phyloP scores from a whole-genome alignment of 148 eudicot genomes.

The Polygonum aviculare region DNA sequence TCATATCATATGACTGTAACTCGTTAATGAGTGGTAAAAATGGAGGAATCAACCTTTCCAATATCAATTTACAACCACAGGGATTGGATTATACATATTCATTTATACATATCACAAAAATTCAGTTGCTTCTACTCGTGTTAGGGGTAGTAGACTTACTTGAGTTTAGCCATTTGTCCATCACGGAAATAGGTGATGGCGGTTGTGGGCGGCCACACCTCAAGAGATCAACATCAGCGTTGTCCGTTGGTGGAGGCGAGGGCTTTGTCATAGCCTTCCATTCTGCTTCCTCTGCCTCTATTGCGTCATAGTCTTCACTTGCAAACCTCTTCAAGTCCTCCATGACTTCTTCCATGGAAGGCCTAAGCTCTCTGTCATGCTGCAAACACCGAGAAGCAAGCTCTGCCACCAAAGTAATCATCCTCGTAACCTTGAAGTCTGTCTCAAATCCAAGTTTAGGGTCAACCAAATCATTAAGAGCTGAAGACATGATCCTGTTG shows the following conservation, averaged over 20 bases:
- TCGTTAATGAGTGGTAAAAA: background rate
- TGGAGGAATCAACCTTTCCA: background rate
- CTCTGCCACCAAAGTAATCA: conserved; percentile 37
- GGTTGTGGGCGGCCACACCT: conserved; percentile 10
- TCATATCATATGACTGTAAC: background rate
- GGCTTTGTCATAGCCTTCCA: background rate
- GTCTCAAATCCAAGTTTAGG: conserved; percentile 29
- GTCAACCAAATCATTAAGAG: conserved; percentile 32
- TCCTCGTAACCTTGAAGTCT: conserved; percentile 22
- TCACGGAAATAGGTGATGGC: conserved; percentile 24
- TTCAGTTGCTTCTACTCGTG: conserved; percentile 10
- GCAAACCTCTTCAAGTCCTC: conserved; percentile 21
- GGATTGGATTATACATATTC: background rate
- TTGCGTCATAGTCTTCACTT: conserved; percentile 14
- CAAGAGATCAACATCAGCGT: conserved; percentile 17
- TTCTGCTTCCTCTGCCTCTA: conserved; percentile 1
- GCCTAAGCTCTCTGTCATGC: conserved; percentile 37
- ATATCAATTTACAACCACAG: background rate
- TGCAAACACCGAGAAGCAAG: conserved; percentile 46
- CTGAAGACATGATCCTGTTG: conserved; percentile 26
- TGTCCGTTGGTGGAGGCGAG: conserved; percentile 12
- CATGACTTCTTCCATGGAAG: conserved; percentile 40
- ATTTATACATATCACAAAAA: background rate
- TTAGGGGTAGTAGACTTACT: conserved; percentile 18
- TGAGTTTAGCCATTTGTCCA: conserved; percentile 9